Evolutionary conservation across 2,329 filamentous ascomycete species (phyloP), one percentile per base, ranked within the genome.

Genomic region (Byssothecium circinans): DNA sequence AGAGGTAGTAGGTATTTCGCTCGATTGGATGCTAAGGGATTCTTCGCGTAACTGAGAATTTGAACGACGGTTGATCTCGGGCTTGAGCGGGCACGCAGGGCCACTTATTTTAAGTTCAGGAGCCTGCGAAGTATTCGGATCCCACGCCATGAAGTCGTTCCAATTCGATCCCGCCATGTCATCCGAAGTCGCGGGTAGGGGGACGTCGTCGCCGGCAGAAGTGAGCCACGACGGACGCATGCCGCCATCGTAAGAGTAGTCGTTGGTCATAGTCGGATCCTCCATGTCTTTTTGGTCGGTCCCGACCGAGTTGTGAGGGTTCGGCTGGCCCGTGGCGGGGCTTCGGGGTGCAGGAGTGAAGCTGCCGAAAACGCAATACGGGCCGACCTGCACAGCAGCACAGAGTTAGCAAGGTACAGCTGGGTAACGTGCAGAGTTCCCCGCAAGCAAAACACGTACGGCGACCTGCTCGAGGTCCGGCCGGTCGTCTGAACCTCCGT

Each of bases 81-180:
- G 50, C 45, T 58, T 59, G 42, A 59, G 61, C 42, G 61, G 60
- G 52, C 60, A 53, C 41, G 61, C 52, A 38, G 66, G 62, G 32
- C 61, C 63, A 42, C 62, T 62, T 36, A 50, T 53, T 49, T 65
- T 65, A 44, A 58, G 12, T 8, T 60, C 54, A 33, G 57, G 29
- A 33, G 61, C 56, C 55, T 70, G 67, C 40, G 68, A 60, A 48
- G 60, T 43, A 36, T 70, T 63, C 39, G 74, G 73, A 59, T 77
- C 73, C 73, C 73, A 77, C 47, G 72, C 65, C 67, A 78, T 72
- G 72, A 73, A 78, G 36, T 77, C 71, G 56, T 73, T 74, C 74
- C 75, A 78, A 55, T 71, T 68, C 40, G 70, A 63, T 41, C 64
- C 63, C 36, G 54, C 46, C 41, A 66, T 57, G 22, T 69, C 60